Base-by-base conservation (phyloP, 2,329 filamentous ascomycete species). In the Arthrobotrys musiformis region DNA sequence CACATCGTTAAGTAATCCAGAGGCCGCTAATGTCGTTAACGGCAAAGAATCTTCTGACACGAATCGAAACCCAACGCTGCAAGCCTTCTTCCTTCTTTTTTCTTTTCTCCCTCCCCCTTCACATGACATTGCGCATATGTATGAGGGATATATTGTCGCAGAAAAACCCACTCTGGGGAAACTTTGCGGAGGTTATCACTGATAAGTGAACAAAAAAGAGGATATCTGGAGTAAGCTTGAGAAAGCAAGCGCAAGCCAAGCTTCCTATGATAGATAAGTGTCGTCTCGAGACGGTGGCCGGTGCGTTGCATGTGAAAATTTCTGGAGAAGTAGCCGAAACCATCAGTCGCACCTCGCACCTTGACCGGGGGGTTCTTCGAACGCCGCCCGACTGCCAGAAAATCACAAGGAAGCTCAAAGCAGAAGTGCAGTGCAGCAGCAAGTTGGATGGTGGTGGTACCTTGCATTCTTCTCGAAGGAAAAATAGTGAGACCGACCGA, bases 281-380 rank as follows among this genome's bases (percentile, higher is more conserved):
- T 61, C 24, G 54, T 58, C 54, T 40, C 54, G 54, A 58, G 42
- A 62, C 37, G 42, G 42, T 62, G 58, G 58, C 35, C 58, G 58
- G 37, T 46, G 58, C 58, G 68, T 60, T 58, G 69, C 73, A 77
- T 77, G 73, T 77, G 73, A 77, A 77, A 77, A 35, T 37, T 58
- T 58, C 54, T 54, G 26, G 42, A 61, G 11, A n/a, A 44, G 63
- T 64, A 77, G 66, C 73, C 73, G 73, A 77, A 70, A 61, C 37
- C 15, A 56, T 28, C 48, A 35, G 69, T 73, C 64, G 72, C 72
- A 77, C 28, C 28, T 73, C 64, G 72, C 72, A 77, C 28, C 28
- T 50, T 63, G 72, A 77, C 56, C 63, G 62, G 44, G 69, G 30
- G 61, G 28, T 19, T 2, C 13, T 52, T 69, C 64, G 73, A 70